Evolutionary conservation across 129 eudicot genomes (phyloP), one percentile per base, ranked within the genome.

Genomic region (Calendula officinalis): DNA sequence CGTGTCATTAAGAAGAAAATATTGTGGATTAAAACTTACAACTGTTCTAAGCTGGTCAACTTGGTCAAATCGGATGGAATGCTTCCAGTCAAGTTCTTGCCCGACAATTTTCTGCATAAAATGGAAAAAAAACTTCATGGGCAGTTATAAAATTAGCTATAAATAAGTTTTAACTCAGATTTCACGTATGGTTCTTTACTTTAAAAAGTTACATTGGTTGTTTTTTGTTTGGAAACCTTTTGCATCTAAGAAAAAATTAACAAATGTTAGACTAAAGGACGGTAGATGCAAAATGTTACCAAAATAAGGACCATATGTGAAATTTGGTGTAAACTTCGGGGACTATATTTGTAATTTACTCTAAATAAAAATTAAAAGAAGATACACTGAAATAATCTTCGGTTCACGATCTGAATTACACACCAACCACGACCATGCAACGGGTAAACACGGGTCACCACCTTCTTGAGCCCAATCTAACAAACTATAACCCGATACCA

Each of bases 371-470:
- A 47, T 56, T 30, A 65, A 55, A 34, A 72, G 45, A 64, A 32
- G 30, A 30, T 83, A 88, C 98, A 91, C 70, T 34, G 84, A 64
- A 16, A 75, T 73, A 69, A 91, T 81, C 62, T 74, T 89, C 14
- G 96, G 96, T 73, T 77, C 87, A 53, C 74, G 72, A 77, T 88
- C 96, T 17, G 87, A 79, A 71, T 73, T 86, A 65, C 99, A 92
- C 74, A 78, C 78, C 81, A 92, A 67, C 99, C 99, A 92, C 13
- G 99, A 85, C 95, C 89, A 85, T 56, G 99, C 87, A 62, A 82
- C 89, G 8, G 99, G 99, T 45, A 92, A 63, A 76, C 99, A 92
- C 4, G 99, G 99, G 70, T 92, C 99, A 10, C 99, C 99, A 22
- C 99, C 99, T 78, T 92, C 99, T 72, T 81, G 88, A 0, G 92